Conservation (phyloP, 371 early-diverging fungal genomes). For the Smittium culicis region DNA sequence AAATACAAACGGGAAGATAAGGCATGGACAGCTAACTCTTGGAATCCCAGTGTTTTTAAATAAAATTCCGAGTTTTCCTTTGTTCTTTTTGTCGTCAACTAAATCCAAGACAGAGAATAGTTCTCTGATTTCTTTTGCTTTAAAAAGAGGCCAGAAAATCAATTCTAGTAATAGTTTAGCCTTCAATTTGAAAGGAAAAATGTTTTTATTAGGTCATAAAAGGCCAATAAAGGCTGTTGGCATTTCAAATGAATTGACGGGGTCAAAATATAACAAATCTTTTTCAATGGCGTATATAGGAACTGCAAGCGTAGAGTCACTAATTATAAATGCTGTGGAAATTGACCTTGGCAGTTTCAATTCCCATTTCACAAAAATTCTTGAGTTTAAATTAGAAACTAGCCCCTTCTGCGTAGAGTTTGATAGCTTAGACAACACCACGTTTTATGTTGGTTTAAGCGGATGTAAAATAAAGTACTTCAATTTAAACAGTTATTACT, state of each 20-base stretch:
- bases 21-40: background rate
- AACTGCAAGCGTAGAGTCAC: background rate
- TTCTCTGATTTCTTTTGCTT: background rate
- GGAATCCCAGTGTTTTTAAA: background rate
- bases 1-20: background rate
- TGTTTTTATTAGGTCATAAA: background rate
- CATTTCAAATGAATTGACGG: background rate
- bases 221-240: background rate
- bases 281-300: background rate
- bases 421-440: background rate
- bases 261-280: background rate
- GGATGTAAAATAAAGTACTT: slow-evolving; percentile 1
- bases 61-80: background rate
- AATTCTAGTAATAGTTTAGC: too few species aligned
- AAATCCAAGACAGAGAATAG: background rate
- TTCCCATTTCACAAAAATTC: too few species aligned
- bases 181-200: background rate
- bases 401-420: background rate
- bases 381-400: background rate
- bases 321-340: background rate
- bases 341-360: background rate
- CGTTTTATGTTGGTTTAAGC: slow-evolving; percentile 5
- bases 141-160: too few species aligned
- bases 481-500: background rate
- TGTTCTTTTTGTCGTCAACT: background rate